A percentile compares a stretch with the other conserved stretches of the same genome.
These are phyloP conservation scores for Mrakiaceae sp. DNA, from an alignment of 1,284 basidiomycete genomes.

Conservation along the genomic window DNA sequence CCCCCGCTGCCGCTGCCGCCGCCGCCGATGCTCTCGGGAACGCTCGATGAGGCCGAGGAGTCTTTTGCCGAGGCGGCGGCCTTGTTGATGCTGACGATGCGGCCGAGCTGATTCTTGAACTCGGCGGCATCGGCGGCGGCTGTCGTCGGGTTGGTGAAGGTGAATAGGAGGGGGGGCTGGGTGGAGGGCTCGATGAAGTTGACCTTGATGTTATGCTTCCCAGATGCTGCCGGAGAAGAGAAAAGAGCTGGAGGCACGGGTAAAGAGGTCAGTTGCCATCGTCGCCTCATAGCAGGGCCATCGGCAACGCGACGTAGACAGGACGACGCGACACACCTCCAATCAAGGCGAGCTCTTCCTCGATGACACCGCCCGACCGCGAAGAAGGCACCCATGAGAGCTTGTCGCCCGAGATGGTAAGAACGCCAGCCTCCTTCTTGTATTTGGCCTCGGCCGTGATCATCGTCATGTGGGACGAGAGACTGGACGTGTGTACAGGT, in stretches of 20 bases:
- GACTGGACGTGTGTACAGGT: too few relatives aligned
- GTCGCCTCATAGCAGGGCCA: too few relatives aligned
- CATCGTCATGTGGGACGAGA: too few relatives aligned
- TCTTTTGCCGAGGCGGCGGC: not conserved
- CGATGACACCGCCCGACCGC: constrained; percentile 49
- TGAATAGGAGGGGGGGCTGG: constrained; percentile 45
- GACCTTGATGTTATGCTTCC: constrained; percentile 21
- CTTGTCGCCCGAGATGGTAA: constrained; percentile 54
- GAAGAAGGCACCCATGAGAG: constrained; percentile 56
- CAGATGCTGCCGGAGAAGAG: constrained; percentile 60
- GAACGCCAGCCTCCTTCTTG: constrained; percentile 61
- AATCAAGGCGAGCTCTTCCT: constrained; percentile 40
- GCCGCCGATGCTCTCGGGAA: constrained; percentile 35
- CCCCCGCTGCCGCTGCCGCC: not conserved
- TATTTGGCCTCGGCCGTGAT: constrained; percentile 52
- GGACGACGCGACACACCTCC: not conserved
- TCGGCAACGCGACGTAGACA: not conserved
- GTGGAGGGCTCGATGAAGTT: constrained; percentile 52
- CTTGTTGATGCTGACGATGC: constrained; percentile 44
- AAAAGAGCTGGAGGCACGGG: constrained; percentile 49
- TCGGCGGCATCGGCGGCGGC: constrained; percentile 53
- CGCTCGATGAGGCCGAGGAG: not conserved
- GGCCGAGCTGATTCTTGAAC: constrained; percentile 64
- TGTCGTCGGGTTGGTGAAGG: constrained; percentile 51
- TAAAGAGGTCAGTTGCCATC: not conserved